Evolutionary conservation across 208 protist genomes (phyloP), one percentile per base, ranked within the genome.

Genomic region (Tetramitus jugosus): DNA sequence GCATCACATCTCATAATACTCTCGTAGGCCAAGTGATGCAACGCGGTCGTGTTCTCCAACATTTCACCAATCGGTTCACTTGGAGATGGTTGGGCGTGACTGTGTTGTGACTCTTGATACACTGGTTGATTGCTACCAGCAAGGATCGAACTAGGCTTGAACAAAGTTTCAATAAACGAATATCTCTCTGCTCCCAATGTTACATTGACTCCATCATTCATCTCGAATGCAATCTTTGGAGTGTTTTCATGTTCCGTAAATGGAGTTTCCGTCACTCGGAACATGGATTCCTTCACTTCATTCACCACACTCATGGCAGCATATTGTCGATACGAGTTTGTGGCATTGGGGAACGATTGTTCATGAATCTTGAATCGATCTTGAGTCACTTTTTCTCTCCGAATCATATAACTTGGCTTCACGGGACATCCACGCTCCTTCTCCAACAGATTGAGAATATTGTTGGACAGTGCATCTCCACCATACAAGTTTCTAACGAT

Each of bases 1-100:
- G 89, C 76, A 78, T 96, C 92, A 80, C 92, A 95, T 74, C 91
- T 89, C 80, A 90, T 88, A 61, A 97, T 95, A 7, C 31, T 43
- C 20, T 74, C 39, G n/a, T 52, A 26, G 10, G 2, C 1, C 26
- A 52, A 33, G 10, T 53, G 2, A 46, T 69, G 64, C 26, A 69
- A 8, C 3, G 10, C 56, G 10, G 8, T 29, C 49, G 10, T 10
- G 20, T 56, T 10, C 14, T 10, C 26, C 4, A 29, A 33, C 26
- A 29, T 6, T 62, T 26, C 4, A 6, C 4, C 4, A 7, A 62
- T 62, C 56, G 14, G 3, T 6, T 29, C 56, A 26, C 29, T 29
- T 62, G 8, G 20, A 35, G 8, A 26, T 65, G 2, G 31, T 40
- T n/a, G 3, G 3, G 29, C 1, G 33, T 71, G 13, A 33, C 7